Evolutionary conservation across 768 basidiomycete species (phyloP), one percentile per base, ranked within the genome.

Genomic region (Sporobolomyces roseus): DNA sequence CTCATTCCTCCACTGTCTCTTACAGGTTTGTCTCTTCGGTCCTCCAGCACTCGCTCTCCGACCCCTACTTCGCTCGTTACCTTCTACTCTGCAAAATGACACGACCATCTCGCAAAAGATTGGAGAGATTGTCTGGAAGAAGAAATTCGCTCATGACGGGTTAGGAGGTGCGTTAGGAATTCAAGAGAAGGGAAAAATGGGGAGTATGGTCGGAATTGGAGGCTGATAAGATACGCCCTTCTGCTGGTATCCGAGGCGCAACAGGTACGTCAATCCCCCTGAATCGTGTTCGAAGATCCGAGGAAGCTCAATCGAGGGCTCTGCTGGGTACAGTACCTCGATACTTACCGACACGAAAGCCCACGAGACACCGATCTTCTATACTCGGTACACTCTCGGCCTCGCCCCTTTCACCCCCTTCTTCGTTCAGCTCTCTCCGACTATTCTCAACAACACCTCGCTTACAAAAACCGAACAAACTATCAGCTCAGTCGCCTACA

Each of bases 201-300:
- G 88, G 58, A 88, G 90, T 16, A 93, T 93, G 91, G 93, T 93
- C 71, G 81, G 90, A 68, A 93, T 93, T 79, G 92, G 91, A 79
- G 91, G 91, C 87, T 93, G 84, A 89, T 19, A 6, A 46, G 7
- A 14, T 41, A 10, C 7, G 12, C 23, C 45, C 23, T 23, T 46
- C 14, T 46, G 45, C 45, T 13, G 45, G 45, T 46, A 46, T 46
- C n/a, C n/a, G n/a, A n/a, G n/a, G n/a, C n/a, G n/a, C n/a, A n/a
- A n/a, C n/a, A n/a, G n/a, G n/a, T n/a, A n/a, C n/a, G n/a, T n/a
- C n/a, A n/a, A n/a, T n/a, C n/a, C n/a, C n/a, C n/a, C n/a, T n/a
- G n/a, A n/a, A n/a, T n/a, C n/a, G n/a, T n/a, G n/a, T n/a, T n/a
- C n/a, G n/a, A n/a, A n/a, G n/a, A n/a, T n/a, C n/a, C n/a, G n/a